Evolutionary conservation across 371 early-diverging fungal genomes (phyloP).

Genomic region (Batkoa obscura): DNA sequence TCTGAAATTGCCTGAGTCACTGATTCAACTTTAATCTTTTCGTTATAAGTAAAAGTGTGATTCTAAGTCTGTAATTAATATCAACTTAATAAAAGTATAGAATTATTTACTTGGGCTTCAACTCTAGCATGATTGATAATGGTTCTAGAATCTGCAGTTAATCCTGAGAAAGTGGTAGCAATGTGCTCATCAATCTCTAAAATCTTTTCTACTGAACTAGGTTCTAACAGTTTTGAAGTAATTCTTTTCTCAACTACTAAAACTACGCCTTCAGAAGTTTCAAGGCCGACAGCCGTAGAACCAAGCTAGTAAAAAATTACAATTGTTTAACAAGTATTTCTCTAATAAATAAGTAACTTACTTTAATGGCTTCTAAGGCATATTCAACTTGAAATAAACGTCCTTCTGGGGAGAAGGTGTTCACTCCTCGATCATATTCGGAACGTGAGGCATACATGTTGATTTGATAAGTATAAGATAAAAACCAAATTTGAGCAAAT

Average conservation of each 20-base stretch:
- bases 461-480: neutral
- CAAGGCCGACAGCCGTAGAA: slow-evolving; percentile 92
- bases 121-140: slow-evolving; percentile 95
- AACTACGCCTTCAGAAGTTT: slow-evolving; percentile 81
- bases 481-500: too few species aligned
- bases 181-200: slow-evolving; percentile 87
- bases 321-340: neutral
- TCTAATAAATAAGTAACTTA: slow-evolving; percentile 12
- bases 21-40: slow-evolving; percentile 84
- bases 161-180: slow-evolving; percentile 94
- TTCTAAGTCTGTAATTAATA: slow-evolving; percentile 25
- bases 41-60: slow-evolving; percentile 89
- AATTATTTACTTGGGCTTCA: slow-evolving; percentile 61
- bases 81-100: neutral
- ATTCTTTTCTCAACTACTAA: slow-evolving; percentile 94
- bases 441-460: slow-evolving; percentile 56
- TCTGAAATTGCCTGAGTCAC: slow-evolving; percentile 95
- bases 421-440: slow-evolving; percentile 97
- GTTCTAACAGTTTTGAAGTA: slow-evolving; percentile 78
- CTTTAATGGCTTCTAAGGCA: slow-evolving; percentile 92
- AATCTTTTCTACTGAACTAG: slow-evolving; percentile 90
- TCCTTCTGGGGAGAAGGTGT: slow-evolving; percentile 97
- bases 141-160: slow-evolving; percentile 89
- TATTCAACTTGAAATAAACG: slow-evolving; percentile 98
- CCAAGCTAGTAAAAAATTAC: slow-evolving; percentile 42